phyloP scores from a whole-genome alignment of 495 filamentous ascomycete genomes.

The Amphirosellinia nigrospora region DNA sequence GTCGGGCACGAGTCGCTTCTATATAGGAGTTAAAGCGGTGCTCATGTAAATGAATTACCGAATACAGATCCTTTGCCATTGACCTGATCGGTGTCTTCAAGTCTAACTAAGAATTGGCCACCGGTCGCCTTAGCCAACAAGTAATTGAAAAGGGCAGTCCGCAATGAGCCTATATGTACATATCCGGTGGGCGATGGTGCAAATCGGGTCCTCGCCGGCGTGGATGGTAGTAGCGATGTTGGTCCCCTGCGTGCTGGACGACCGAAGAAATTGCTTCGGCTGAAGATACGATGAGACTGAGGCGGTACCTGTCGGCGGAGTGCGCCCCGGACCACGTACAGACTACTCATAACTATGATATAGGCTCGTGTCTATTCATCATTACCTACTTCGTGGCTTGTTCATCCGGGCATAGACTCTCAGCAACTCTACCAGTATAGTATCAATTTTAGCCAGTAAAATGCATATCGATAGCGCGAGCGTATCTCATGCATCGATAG shows the following conservation, averaged over 20 bases:
- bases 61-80: slow-evolving; percentile 3
- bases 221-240: slow-evolving; percentile 52
- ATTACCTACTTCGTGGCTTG: neutral
- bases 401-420: no score
- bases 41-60: neutral
- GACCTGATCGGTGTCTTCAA: slow-evolving; percentile 97
- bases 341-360: slow-evolving; percentile 31
- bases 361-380: neutral
- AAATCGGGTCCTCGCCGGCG: slow-evolving; percentile 87
- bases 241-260: slow-evolving; percentile 22
- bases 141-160: slow-evolving; percentile 93
- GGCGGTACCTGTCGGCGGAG: slow-evolving; percentile 27
- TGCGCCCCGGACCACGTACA: slow-evolving; percentile 31
- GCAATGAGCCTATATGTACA: slow-evolving; percentile 86
- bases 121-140: slow-evolving; percentile 84
- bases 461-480: slow-evolving; percentile 7
- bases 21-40: slow-evolving; percentile 26
- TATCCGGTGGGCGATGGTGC: slow-evolving; percentile 95
- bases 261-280: slow-evolving; percentile 34
- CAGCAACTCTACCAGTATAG: no score
- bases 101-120: slow-evolving; percentile 89
- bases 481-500: neutral
- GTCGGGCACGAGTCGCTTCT: slow-evolving; percentile 62
- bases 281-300: slow-evolving; percentile 27
- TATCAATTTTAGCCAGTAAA: neutral